A percentile compares a stretch with the other conserved stretches of the same genome.
Conservation (phyloP, 495 filamentous ascomycete genomes). For the Penicillium canescens region DNA sequence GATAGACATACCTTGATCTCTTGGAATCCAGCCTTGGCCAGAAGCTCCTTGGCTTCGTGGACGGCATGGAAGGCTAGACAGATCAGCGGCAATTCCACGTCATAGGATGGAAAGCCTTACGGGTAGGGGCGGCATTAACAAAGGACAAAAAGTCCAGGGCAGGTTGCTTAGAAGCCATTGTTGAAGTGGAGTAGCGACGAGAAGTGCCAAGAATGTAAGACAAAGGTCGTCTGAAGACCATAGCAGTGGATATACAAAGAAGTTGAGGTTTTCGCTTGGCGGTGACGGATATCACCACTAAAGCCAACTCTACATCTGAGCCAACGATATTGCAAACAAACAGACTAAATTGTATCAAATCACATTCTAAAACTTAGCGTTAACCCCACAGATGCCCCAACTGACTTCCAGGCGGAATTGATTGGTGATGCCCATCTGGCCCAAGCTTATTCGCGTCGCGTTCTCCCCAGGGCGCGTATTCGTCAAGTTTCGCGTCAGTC, state of each 20-base stretch:
- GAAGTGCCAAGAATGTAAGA: slow-evolving; percentile 9
- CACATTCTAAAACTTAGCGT: too few species aligned
- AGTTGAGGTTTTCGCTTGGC: slow-evolving; percentile 14
- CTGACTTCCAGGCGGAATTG: neutral
- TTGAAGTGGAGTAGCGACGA: slow-evolving; percentile 20
- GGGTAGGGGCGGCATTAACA: slow-evolving; percentile 92
- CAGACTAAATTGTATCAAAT: neutral
- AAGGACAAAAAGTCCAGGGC: slow-evolving; percentile 89
- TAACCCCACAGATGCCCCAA: too few species aligned
- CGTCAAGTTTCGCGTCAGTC: slow-evolving; percentile 13
- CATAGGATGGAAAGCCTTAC: slow-evolving; percentile 47
- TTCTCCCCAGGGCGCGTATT: slow-evolving; percentile 18
- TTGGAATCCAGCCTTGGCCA: slow-evolving; percentile 80
- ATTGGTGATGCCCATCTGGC: slow-evolving; percentile 12
- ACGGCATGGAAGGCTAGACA: slow-evolving; percentile 90
- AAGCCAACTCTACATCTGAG: neutral
- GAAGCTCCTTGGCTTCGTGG: slow-evolving; percentile 67
- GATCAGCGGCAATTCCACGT: slow-evolving; percentile 20
- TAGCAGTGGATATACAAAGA: slow-evolving; percentile 11
- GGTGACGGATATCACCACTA: slow-evolving; percentile 7
- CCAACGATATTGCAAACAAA: neutral
- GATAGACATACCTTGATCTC: slow-evolving; percentile 65
- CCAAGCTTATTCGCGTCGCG: slow-evolving; percentile 24
- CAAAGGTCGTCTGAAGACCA: slow-evolving; percentile 9
- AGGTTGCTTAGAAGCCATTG: slow-evolving; percentile 60